Conservation (phyloP, 257 asterid genomes). For the Solanum ahanhuiri region DNA sequence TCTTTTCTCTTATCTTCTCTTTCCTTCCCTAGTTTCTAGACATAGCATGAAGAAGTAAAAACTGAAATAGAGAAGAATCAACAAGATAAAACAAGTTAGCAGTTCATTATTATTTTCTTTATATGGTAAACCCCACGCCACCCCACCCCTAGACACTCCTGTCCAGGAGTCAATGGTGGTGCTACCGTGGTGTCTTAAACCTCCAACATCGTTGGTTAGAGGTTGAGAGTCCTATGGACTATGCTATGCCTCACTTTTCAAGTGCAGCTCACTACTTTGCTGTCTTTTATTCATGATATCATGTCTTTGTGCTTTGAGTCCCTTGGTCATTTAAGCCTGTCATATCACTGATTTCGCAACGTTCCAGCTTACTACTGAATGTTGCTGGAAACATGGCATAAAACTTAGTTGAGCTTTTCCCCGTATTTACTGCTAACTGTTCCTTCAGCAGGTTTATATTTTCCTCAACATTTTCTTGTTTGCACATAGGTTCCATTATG, state of each 20-base stretch:
- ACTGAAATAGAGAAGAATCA: neutral
- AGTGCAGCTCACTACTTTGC: neutral
- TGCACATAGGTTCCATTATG: neutral
- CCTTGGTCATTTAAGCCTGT: neutral
- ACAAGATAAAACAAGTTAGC: neutral
- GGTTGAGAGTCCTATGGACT: neutral
- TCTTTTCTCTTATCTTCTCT: neutral
- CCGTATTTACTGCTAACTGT: neutral
- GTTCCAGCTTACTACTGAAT: neutral
- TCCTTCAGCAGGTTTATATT: neutral
- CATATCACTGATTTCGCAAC: neutral
- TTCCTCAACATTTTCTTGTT: neutral
- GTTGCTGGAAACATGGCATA: neutral
- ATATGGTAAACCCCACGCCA: neutral
- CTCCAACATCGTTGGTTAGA: neutral
- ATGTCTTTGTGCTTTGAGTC: neutral
- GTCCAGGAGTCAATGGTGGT: neutral
- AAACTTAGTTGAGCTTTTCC: neutral
- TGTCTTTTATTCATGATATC: neutral
- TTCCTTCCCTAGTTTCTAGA: neutral
- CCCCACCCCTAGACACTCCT: neutral
- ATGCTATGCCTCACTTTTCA: neutral
- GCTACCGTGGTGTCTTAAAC: neutral
- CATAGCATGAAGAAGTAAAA: no score
- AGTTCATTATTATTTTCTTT: neutral